Evolutionary conservation across 805 yeast genomes (phyloP), one percentile per base, ranked within the genome.

Genomic region (Teunomyces atbi): DNA sequence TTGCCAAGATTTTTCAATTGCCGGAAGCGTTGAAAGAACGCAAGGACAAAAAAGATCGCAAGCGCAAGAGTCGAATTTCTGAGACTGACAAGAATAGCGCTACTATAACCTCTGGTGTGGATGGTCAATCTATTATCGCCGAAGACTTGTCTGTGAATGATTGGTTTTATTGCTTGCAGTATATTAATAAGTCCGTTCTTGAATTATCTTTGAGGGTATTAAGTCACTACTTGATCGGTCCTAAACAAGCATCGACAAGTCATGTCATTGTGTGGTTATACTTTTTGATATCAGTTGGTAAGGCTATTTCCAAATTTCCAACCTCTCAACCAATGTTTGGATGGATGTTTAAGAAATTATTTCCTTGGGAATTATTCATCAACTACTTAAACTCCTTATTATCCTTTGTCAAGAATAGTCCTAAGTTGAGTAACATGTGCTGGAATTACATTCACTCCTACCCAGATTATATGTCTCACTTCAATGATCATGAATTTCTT

Each of bases 261-360:
- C 95, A 88, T 69, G 73, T 83, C 2, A 73, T 87, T 38, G 84
- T 89, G 1, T 86, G 92, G 89, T 64, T 86, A 6, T 86, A 88
- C 57, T 89, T 86, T 56, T 64, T 88, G 18, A 68, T 82, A 10
- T 74, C 92, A 0, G 67, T 84, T 23, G 85, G 86, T 2, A 75
- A 80, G 48, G 81, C 84, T 5, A 61, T 76, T 5, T 66, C 71
- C 32, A 64, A 64, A 36, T 65, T 64, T 39, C 83, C 84, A 2
- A 61, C 65, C 8, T 62, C 82, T 1, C 70, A 66, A 48, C 65
- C 71, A 10, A 68, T 81, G 70, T 66, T 82, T 50, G 68, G 63
- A 21, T 75, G 81, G 63, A 62, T 82, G 34, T 63, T 84, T 40
- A 74, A 75, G 45, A 76, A 77, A 37, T 68, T 82, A 32, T 68